phyloP scores from a whole-genome alignment of 2,329 filamentous ascomycete genomes.

The Ophiostoma novo-ulmi region DNA sequence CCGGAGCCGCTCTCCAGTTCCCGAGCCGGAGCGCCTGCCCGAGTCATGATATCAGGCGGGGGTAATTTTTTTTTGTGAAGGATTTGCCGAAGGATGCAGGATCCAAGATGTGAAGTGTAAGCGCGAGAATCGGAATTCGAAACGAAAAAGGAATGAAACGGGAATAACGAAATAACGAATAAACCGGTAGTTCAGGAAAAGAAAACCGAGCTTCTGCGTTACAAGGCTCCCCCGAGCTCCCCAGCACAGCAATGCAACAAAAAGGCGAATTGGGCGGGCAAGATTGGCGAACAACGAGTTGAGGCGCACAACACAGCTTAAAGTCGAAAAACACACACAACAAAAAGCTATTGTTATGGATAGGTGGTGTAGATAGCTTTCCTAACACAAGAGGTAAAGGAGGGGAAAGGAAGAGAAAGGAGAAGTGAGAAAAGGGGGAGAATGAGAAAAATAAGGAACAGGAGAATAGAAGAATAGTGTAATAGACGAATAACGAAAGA shows the following conservation, averaged over 20 bases:
- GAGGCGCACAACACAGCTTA: neutral
- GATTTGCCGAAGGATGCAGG: neutral
- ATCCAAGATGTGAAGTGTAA: neutral
- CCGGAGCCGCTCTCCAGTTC: conserved; percentile 23
- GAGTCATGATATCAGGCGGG: conserved; percentile 9
- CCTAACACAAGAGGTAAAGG: neutral
- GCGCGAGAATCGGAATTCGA: neutral
- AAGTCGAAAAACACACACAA: conserved; percentile 5
- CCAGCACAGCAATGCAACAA: neutral
- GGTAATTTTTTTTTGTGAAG: neutral
- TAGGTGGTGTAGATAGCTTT: neutral
- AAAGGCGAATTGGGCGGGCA: neutral
- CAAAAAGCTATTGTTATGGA: neutral
- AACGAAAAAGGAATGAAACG: neutral
- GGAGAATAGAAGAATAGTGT: conserved; percentile 9
- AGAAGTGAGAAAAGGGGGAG: neutral
- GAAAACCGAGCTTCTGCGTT: conserved; percentile 9
- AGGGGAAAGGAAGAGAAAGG: conserved; percentile 15
- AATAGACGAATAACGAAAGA: conserved; percentile 8
- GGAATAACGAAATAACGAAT: conserved; percentile 1
- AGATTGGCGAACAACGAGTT: neutral
- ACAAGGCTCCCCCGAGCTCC: conserved; percentile 7
- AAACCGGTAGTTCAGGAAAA: neutral
- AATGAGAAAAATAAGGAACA: conserved; percentile 4
- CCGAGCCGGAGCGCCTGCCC: conserved; percentile 19